Evolutionary conservation across 1,284 basidiomycete species (phyloP), one percentile per base, ranked within the genome.

Genomic region (Cryptococcus floricola): DNA sequence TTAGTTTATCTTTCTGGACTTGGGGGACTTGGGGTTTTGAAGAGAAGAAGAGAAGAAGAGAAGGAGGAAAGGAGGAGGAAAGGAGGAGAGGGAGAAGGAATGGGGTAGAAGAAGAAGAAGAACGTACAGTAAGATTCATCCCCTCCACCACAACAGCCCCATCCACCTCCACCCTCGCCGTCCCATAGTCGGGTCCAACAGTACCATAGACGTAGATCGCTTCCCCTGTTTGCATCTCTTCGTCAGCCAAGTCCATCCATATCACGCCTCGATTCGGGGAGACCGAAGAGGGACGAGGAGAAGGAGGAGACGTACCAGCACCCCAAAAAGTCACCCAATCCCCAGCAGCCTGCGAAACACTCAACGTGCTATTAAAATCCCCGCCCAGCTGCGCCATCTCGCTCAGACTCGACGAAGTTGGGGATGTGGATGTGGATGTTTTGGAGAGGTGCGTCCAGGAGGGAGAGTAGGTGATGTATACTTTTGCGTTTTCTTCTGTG

Each of bases 181-280:
- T 55, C 14, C 69, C 64, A 55, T 65, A 67, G 39, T 67, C 65
- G 2, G 68, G 68, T 27, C 69, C 69, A 10, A 64, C 57, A 0
- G 56, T 61, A 1, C 69, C 69, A 46, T 69, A 71, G 3, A 71
- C 25, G 39, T 69, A 69, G 4, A 71, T 44, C 2, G 69, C 65
- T 6, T 64, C 66, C 12, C 66, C 69, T 69, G 39, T n/a, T n/a
- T 38, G 3, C 25, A 27, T 31, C 49, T 48, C 34, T 5, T 31
- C 27, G 19, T 49, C 7, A 25, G 31, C 10, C 13, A 37, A 23
- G 23, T 23, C 3, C 23, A 3, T 23, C 3, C 23, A 3, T 23
- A 23, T 23, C 23, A 23, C 23, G 23, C 23, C 3, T 23, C 23
- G 23, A 23, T 23, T 23, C 3, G 23, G 7, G 31, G 19, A 19